Percentiles rank a stretch among this genome's conserved stretches.
Evolutionary conservation across 1,284 basidiomycete species (phyloP).

Genomic region (Ceratobasidium sp.): DNA sequence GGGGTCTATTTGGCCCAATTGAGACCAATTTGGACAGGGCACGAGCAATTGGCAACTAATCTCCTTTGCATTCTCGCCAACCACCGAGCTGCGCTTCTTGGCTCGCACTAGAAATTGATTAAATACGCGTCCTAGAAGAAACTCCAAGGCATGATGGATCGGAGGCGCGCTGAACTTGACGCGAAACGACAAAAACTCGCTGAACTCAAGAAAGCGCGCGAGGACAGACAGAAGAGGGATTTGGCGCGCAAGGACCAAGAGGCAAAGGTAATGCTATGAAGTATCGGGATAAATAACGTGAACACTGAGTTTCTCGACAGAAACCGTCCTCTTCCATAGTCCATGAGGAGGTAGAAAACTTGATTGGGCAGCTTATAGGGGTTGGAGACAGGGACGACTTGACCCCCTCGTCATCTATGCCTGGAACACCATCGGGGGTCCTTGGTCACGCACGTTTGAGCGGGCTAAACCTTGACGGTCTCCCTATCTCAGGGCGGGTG

Average conservation of each 20-base stretch:
- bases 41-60: constrained; percentile 12
- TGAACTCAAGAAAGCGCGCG: constrained; percentile 78
- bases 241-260: constrained; percentile 54
- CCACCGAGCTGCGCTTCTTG: neutral
- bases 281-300: neutral
- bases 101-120: neutral
- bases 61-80: neutral
- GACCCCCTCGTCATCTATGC: constrained; percentile 73
- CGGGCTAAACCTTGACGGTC: constrained; percentile 46
- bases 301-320: neutral
- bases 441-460: constrained; percentile 58
- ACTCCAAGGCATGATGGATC: constrained; percentile 54
- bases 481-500: constrained; percentile 54
- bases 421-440: constrained; percentile 70
- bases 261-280: constrained; percentile 10
- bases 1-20: constrained; percentile 21
- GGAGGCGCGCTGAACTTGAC: constrained; percentile 84
- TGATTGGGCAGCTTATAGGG: constrained; percentile 68
- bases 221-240: constrained; percentile 65
- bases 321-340: constrained; percentile 50
- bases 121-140: neutral
- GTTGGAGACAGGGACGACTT: constrained; percentile 59
- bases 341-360: constrained; percentile 72
- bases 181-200: constrained; percentile 90
- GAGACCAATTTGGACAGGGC: neutral